phyloP scores from a whole-genome alignment of 768 basidiomycete species.

The Zangia roseola region DNA sequence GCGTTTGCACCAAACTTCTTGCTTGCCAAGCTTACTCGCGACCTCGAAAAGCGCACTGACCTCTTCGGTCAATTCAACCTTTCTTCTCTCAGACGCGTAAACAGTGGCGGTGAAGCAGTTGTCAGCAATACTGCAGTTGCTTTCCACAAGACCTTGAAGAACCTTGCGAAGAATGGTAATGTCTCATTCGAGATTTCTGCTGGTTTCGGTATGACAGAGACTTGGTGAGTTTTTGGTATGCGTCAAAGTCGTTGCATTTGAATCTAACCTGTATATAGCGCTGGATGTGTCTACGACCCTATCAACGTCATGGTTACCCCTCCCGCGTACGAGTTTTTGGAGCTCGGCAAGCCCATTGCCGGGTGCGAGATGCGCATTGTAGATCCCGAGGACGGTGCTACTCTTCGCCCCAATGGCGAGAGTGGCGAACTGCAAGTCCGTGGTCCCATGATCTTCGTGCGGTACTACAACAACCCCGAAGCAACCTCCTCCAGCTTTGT shows the following conservation, averaged over 20 bases:
- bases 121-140: constrained; percentile 38
- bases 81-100: constrained; percentile 33
- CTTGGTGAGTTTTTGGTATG: constrained; percentile 23
- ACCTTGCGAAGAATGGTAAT: constrained; percentile 18
- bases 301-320: constrained; percentile 18
- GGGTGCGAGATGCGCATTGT: constrained; percentile 38
- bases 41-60: constrained; percentile 25
- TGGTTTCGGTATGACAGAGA: constrained; percentile 34
- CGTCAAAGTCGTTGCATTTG: neutral
- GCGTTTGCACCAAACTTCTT: constrained; percentile 44
- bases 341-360: constrained; percentile 29
- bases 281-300: constrained; percentile 42
- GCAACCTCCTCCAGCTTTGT: constrained; percentile 49
- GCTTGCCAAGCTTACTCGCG: constrained; percentile 37
- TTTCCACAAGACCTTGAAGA: constrained; percentile 34
- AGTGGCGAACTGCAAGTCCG: constrained; percentile 41
- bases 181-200: no score
- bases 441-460: constrained; percentile 37
- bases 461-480: constrained; percentile 47
- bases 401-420: constrained; percentile 27
- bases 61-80: constrained; percentile 33
- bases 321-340: constrained; percentile 35
- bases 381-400: constrained; percentile 24
- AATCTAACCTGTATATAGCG: constrained; percentile 10
- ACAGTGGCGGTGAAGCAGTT: constrained; percentile 44